A percentile compares a stretch with the other conserved stretches of the same genome.
Evolutionary conservation across 192 early-diverging fungal species (phyloP).

Genomic region (Thamnidium elegans): DNA sequence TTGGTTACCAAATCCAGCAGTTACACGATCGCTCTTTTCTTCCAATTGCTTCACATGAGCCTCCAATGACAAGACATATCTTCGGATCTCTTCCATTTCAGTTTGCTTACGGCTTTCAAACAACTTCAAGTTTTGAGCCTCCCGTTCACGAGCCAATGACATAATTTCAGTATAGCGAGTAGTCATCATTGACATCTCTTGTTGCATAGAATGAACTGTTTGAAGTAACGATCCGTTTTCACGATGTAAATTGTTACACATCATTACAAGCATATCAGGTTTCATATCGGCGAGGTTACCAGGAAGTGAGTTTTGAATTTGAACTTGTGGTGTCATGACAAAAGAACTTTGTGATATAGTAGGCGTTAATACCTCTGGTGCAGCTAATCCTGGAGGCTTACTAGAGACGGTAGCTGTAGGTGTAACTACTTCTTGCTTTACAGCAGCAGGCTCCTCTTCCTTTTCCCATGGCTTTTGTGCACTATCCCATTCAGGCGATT

Average conservation of each 20-base stretch:
- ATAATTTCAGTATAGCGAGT: conserved; percentile 42
- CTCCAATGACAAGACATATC: conserved; percentile 45
- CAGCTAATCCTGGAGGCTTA: too few species aligned
- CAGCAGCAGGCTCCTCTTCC: too few species aligned
- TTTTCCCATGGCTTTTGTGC: too few species aligned
- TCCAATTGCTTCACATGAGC: conserved; percentile 19
- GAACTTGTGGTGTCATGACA: not conserved
- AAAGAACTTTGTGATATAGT: not conserved
- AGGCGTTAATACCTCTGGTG: too few species aligned
- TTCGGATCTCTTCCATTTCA: conserved; percentile 48
- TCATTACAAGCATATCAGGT: not conserved
- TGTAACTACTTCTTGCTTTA: too few species aligned
- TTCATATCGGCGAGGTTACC: conserved; percentile 9
- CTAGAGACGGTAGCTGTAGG: too few species aligned
- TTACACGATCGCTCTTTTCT: not conserved
- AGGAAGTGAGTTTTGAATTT: not conserved
- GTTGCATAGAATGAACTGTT: conserved; percentile 44
- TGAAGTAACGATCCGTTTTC: conserved; percentile 46
- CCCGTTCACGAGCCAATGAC: conserved; percentile 41
- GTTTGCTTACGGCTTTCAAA: conserved; percentile 36
- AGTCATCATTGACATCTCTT: conserved; percentile 46
- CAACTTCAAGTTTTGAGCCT: conserved; percentile 20
- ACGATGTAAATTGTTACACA: conserved; percentile 34
- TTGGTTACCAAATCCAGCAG: conserved; percentile 26
- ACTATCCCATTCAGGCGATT: too few species aligned